A percentile compares a stretch with the other conserved stretches of the same genome.
Conservation (phyloP, 805 yeast species). For the Metschnikowia drakensbergensis region DNA sequence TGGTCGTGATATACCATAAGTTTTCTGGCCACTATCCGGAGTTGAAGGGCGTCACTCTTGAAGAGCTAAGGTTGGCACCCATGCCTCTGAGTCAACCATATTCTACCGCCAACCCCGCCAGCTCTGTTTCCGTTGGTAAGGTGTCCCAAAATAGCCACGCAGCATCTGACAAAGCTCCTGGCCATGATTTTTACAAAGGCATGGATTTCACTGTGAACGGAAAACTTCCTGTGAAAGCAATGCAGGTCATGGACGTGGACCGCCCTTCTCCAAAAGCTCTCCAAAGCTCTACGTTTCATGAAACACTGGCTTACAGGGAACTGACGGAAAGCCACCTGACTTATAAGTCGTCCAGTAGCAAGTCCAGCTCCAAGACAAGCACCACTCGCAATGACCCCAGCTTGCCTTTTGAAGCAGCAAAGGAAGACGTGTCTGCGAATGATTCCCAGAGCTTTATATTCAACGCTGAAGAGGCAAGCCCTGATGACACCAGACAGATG, state of each 20-base stretch:
- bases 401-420: background rate
- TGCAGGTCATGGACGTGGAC: constrained; percentile 36
- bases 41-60: constrained; percentile 29
- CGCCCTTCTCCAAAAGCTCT: constrained; percentile 7
- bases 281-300: background rate
- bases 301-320: background rate
- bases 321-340: constrained; percentile 5
- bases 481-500: constrained; percentile 9
- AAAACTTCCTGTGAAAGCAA: constrained; percentile 39
- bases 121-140: background rate
- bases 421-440: background rate
- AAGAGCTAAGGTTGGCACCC: constrained; percentile 34
- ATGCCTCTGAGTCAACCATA: constrained; percentile 1
- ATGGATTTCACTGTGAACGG: constrained; percentile 44
- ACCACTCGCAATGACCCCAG: background rate
- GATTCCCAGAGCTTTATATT: constrained; percentile 20
- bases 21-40: constrained; percentile 38
- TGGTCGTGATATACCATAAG: constrained; percentile 30
- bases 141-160: background rate
- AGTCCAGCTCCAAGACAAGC: background rate
- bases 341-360: background rate
- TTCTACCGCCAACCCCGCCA: background rate
- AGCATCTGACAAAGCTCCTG: background rate
- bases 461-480: constrained; percentile 1
- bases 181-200: constrained; percentile 26